phyloP scores from a whole-genome alignment of 148 eudicot species.

The Fagopyrum tataricum region DNA sequence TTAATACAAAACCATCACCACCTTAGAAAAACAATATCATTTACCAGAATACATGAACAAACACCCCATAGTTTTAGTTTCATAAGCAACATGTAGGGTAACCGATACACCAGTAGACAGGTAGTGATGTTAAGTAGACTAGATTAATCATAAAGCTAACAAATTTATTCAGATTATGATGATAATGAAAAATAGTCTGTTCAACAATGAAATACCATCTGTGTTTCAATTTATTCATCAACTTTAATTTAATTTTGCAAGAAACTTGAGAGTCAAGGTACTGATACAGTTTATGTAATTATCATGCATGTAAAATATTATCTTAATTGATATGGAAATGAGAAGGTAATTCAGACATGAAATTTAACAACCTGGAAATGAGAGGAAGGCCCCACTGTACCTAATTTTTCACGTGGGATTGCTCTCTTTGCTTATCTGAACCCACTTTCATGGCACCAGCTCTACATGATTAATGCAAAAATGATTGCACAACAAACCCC shows the following conservation, averaged over 20 bases:
- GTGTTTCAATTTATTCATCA: not conserved
- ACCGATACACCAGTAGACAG: not conserved
- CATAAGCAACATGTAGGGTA: not conserved
- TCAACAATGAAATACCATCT: not conserved
- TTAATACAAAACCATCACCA: slow-evolving; percentile 15
- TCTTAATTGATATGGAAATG: too few species aligned
- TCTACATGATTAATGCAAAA: not conserved
- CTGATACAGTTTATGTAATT: too few species aligned
- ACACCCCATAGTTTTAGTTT: not conserved
- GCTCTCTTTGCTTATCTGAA: not conserved
- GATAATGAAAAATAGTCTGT: too few species aligned
- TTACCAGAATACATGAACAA: not conserved
- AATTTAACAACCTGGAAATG: not conserved
- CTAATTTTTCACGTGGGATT: not conserved
- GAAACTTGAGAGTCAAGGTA: not conserved
- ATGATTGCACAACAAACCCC: slow-evolving; percentile 3
- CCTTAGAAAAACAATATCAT: slow-evolving; percentile 9
- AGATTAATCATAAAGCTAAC: not conserved
- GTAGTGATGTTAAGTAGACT: too few species aligned
- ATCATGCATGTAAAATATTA: too few species aligned
- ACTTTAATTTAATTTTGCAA: not conserved
- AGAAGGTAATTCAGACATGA: not conserved
- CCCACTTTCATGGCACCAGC: not conserved
- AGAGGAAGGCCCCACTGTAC: not conserved
- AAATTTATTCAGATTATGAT: too few species aligned